These are phyloP conservation scores for Rhodotorula babjevae DNA, from an alignment of 768 basidiomycete species.

Conservation along the genomic window DNA sequence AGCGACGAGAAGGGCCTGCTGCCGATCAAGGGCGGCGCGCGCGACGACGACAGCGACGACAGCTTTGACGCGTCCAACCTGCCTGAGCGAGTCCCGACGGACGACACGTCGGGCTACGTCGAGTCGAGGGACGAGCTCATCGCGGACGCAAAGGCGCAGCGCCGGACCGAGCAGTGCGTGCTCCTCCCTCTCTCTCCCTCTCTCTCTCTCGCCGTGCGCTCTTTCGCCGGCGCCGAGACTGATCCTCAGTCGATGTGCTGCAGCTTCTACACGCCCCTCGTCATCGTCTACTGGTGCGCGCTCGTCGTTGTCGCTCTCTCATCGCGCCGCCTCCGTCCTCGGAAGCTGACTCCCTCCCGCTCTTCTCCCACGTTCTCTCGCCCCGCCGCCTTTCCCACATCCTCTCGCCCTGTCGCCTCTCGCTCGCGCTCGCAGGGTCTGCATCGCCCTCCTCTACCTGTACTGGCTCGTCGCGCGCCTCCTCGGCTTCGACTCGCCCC, in stretches of 20 bases:
- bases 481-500: conserved; percentile 1
- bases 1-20: too few species aligned
- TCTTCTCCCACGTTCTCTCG: neutral
- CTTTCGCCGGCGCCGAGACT: too few species aligned
- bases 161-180: conserved; percentile 16
- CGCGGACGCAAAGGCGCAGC: conserved; percentile 14
- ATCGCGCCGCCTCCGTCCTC: too few species aligned
- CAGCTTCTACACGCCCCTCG: neutral
- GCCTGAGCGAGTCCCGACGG: conserved; percentile 23
- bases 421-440: neutral
- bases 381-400: neutral
- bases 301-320: neutral
- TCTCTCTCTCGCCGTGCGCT: neutral
- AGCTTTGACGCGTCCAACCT: conserved; percentile 9
- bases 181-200: neutral
- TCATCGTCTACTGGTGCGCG: neutral
- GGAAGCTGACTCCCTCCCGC: too few species aligned
- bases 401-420: neutral
- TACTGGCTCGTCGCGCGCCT: conserved; percentile 20
- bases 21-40: neutral
- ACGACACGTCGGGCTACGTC: conserved; percentile 25
- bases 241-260: neutral
- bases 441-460: conserved; percentile 15
- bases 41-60: neutral
- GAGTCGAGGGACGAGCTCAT: conserved; percentile 15